Evolutionary conservation across 768 basidiomycete genomes (phyloP).

Genomic region (Pleurotus djamor): DNA sequence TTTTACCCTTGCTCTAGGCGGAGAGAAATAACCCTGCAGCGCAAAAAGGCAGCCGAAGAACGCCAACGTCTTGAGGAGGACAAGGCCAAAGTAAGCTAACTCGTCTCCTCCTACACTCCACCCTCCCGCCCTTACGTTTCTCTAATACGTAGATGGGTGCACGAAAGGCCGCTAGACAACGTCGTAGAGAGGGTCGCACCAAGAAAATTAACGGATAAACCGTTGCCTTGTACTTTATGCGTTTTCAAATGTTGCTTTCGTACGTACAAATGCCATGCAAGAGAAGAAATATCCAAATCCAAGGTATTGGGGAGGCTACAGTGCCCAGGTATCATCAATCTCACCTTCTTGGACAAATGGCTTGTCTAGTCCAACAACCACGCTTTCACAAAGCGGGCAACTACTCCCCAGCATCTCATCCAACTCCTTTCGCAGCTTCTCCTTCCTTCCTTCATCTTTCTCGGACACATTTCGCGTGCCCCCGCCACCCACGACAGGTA

Average conservation of each 20-base stretch:
- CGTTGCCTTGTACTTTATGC: neutral
- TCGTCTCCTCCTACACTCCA: neutral
- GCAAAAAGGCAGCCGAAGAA: conserved; percentile 74
- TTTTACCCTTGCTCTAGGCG: conserved; percentile 37
- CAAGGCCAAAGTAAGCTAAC: conserved; percentile 50
- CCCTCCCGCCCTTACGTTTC: neutral
- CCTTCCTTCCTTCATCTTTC: conserved; percentile 58
- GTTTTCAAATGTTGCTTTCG: conserved; percentile 4
- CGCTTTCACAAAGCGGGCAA: conserved; percentile 93
- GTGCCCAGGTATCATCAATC: conserved; percentile 72
- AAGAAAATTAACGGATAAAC: conserved; percentile 79
- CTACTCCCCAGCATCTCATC: conserved; percentile 87
- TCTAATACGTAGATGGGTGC: conserved; percentile 60
- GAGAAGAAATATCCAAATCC: neutral
- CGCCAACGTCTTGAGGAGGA: conserved; percentile 64
- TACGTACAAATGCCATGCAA: conserved; percentile 8
- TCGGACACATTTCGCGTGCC: conserved; percentile 47
- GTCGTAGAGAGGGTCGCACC: conserved; percentile 69
- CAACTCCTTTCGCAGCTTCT: conserved; percentile 77
- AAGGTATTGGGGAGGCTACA: conserved; percentile 31
- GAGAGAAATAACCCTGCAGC: conserved; percentile 64
- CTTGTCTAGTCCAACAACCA: conserved; percentile 81
- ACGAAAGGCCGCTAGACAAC: conserved; percentile 69
- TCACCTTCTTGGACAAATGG: conserved; percentile 84
- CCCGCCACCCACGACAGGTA: conserved; percentile 62